Base-by-base conservation (phyloP, 2,329 filamentous ascomycete genomes). In the Alternaria atra region DNA sequence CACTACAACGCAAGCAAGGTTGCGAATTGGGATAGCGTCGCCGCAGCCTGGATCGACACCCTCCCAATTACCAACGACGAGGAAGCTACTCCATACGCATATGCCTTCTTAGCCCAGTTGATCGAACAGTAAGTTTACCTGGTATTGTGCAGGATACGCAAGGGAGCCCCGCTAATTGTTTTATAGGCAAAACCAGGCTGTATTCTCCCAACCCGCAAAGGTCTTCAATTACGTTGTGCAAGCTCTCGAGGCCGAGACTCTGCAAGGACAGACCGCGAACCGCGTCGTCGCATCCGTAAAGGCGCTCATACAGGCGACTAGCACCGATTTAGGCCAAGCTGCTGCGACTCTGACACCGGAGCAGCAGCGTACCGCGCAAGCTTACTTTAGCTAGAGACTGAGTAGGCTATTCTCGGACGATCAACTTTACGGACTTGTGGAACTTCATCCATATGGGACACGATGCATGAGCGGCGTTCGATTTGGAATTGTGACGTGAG, bases 21-120 rank as follows among this genome's bases (percentile, higher is more conserved):
- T 17, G 84, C 84, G 55, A 92, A 96, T 72, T 84, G 87, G 51
- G 90, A 95, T 73, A 86, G 91, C 37, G 85, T 97, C 27, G 89
- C 93, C 42, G 82, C 84, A n/a, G 90, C 91, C 76, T 99, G 95
- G 95, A 83, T 99, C 50, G 89, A 93, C 67, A 97, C 94, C 0
- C 84, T 99, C 35, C 95, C 95, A 0, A 91, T 99, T 53, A 89
- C 90, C 15, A 97, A 97, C 74, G 95, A 99, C 68, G 95, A 99
- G 79, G 95, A 99, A 82, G 95, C 95, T 4, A 95, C 95, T 20
- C 95, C 95, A 13, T 98, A 96, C 78, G 94, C 94, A 1, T 99
- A 99, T 77, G 90, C 90, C 44, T 99, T 97, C 81, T 84, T 99
- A 60, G 90, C 92, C 12, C 90, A 97, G 77, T 81, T 99, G 65